These are phyloP conservation scores for Chondrus crispus DNA, from an alignment of 23 red algal species.

Conservation along the genomic window DNA sequence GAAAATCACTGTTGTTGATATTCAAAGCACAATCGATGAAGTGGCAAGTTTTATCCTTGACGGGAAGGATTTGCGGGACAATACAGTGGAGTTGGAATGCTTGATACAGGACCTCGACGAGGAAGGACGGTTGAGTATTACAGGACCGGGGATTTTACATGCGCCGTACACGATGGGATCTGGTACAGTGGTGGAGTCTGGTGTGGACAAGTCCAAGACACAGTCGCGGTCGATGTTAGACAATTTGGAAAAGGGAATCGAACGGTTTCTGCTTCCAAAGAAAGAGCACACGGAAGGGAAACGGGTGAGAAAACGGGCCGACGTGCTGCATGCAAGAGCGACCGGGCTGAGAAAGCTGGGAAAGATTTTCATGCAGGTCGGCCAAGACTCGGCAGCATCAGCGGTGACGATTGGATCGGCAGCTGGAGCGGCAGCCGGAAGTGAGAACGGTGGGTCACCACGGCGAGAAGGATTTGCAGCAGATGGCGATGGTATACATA, in stretches of 20 bases:
- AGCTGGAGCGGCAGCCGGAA: conserved; percentile 13
- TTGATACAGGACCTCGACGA: conserved; percentile 48
- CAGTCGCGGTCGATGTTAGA: conserved; percentile 35
- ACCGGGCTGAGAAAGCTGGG: conserved; percentile 56
- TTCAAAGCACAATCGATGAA: conserved; percentile 75
- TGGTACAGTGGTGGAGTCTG: neutral
- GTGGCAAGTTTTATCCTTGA: conserved; percentile 50
- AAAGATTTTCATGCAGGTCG: conserved; percentile 72
- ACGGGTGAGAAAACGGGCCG: conserved; percentile 38
- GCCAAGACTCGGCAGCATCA: conserved; percentile 33
- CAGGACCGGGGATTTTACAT: conserved; percentile 7
- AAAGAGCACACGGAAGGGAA: conserved; percentile 71
- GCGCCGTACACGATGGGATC: neutral
- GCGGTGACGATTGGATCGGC: neutral
- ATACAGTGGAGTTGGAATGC: conserved; percentile 20
- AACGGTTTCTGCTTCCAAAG: conserved; percentile 56
- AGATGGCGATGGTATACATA: too few relatives aligned
- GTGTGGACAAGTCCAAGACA: neutral
- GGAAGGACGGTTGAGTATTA: conserved; percentile 7
- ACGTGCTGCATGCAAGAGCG: conserved; percentile 62
- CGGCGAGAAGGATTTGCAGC: neutral
- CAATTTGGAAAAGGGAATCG: conserved; percentile 64
- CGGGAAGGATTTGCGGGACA: conserved; percentile 63
- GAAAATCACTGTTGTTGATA: conserved; percentile 83
- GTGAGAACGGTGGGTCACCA: neutral